These are phyloP conservation scores for Botrytis sinoallii DNA, from an alignment of 2,329 filamentous ascomycete species.

Conservation along the genomic window DNA sequence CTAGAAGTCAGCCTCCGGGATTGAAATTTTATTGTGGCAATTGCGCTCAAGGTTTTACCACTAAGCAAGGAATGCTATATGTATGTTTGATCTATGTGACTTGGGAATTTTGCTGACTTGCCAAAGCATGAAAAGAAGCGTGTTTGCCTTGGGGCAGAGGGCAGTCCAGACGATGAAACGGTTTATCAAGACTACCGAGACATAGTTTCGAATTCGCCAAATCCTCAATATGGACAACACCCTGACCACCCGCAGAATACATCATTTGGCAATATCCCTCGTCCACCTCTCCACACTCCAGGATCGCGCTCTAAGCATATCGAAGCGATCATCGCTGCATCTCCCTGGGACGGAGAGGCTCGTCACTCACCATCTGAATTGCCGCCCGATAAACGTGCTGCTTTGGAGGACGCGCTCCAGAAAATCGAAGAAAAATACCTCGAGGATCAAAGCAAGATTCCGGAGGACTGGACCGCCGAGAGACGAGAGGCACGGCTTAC, in stretches of 20 bases:
- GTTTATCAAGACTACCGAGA: constrained; percentile 6
- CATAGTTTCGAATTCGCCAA: background rate
- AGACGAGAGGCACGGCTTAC: constrained; percentile 21
- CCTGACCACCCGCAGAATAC: background rate
- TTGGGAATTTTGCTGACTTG: background rate
- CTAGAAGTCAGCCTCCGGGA: constrained; percentile 9
- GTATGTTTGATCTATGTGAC: constrained; percentile 18
- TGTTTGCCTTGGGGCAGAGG: constrained; percentile 14
- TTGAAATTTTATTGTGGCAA: constrained; percentile 14
- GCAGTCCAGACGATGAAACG: constrained; percentile 1
- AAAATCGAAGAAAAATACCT: constrained; percentile 25
- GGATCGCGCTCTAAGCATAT: constrained; percentile 9
- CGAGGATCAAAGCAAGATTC: constrained; percentile 20
- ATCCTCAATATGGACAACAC: background rate
- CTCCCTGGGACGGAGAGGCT: constrained; percentile 15
- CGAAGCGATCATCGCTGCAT: constrained; percentile 1
- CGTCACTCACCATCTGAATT: constrained; percentile 30
- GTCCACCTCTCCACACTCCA: constrained; percentile 24
- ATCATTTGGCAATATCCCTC: constrained; percentile 8
- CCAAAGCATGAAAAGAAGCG: constrained; percentile 20
- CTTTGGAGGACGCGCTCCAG: constrained; percentile 27
- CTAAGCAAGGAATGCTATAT: constrained; percentile 28
- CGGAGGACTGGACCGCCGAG: background rate
- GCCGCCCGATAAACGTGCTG: constrained; percentile 23
- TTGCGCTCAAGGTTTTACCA: constrained; percentile 25